These are phyloP conservation scores for Scleroderma citrinum DNA, from an alignment of 768 basidiomycete species.

Conservation along the genomic window DNA sequence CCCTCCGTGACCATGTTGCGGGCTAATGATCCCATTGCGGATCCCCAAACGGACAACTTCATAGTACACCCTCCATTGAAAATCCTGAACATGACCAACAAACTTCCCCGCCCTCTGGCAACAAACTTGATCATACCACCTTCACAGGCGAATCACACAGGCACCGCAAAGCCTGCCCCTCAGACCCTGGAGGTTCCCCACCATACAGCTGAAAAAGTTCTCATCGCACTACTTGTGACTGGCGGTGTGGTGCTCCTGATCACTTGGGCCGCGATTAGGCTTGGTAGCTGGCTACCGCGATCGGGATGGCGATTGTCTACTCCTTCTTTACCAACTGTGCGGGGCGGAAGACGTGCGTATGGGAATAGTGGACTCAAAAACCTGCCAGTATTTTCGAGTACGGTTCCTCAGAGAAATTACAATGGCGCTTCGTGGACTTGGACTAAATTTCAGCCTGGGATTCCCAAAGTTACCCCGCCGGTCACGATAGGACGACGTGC, in stretches of 20 bases:
- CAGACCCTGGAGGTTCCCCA: slow-evolving; percentile 18
- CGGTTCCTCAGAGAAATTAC: slow-evolving; percentile 29
- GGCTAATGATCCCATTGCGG: too few species aligned
- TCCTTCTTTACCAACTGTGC: slow-evolving; percentile 55
- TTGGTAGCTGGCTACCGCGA: slow-evolving; percentile 32
- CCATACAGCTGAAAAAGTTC: slow-evolving; percentile 44
- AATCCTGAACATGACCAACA: background rate
- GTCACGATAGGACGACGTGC: slow-evolving; percentile 21
- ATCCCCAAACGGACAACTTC: too few species aligned
- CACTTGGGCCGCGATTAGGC: slow-evolving; percentile 34
- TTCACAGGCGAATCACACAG: background rate
- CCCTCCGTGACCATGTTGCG: too few species aligned
- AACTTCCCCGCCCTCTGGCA: background rate
- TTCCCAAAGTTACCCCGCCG: slow-evolving; percentile 22
- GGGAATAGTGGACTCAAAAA: slow-evolving; percentile 45
- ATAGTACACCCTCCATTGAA: background rate
- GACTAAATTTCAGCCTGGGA: slow-evolving; percentile 46
- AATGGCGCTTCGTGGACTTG: slow-evolving; percentile 46
- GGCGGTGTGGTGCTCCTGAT: slow-evolving; percentile 44
- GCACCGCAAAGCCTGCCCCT: background rate
- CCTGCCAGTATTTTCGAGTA: slow-evolving; percentile 74
- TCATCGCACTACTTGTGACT: slow-evolving; percentile 50
- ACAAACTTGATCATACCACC: too few species aligned
- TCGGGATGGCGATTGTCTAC: slow-evolving; percentile 51
- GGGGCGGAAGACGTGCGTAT: slow-evolving; percentile 20